These are phyloP conservation scores for Psilocybe tampanensis DNA, from an alignment of 768 basidiomycete species.

Conservation along the genomic window DNA sequence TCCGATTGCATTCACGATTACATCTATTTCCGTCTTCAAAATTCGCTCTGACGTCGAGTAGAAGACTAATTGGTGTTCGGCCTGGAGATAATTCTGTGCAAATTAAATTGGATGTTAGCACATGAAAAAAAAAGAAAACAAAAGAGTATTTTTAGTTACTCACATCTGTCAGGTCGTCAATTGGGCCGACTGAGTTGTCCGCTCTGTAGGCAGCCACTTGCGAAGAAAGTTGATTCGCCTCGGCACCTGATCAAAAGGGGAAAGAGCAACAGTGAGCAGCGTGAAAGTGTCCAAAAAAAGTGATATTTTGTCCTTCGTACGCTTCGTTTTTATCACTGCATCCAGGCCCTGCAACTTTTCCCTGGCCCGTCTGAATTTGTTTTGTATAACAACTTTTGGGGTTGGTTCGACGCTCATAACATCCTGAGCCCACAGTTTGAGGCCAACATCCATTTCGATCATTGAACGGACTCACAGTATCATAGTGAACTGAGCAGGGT, in stretches of 20 bases:
- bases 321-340: constrained; percentile 60
- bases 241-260: constrained; percentile 25
- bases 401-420: constrained; percentile 66
- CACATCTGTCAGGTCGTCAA: constrained; percentile 63
- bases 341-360: constrained; percentile 64
- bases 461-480: constrained; percentile 48
- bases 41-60: constrained; percentile 58
- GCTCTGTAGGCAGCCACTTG: constrained; percentile 49
- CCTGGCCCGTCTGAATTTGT: constrained; percentile 64
- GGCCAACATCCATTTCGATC: constrained; percentile 20
- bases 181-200: constrained; percentile 53
- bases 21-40: constrained; percentile 65
- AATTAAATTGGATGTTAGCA: constrained; percentile 1
- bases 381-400: constrained; percentile 81
- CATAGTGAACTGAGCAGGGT: constrained; percentile 73
- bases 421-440: constrained; percentile 35
- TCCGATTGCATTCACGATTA: constrained; percentile 61
- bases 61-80: constrained; percentile 57
- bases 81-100: constrained; percentile 62
- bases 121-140: neutral
- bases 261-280: neutral
- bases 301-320: constrained; percentile 40
- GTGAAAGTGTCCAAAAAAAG: neutral
- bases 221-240: constrained; percentile 51
- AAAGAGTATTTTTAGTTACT: constrained; percentile 29